Base-by-base conservation (phyloP, 352 stramenopile species). In the Blastocystis sp. region DNA sequence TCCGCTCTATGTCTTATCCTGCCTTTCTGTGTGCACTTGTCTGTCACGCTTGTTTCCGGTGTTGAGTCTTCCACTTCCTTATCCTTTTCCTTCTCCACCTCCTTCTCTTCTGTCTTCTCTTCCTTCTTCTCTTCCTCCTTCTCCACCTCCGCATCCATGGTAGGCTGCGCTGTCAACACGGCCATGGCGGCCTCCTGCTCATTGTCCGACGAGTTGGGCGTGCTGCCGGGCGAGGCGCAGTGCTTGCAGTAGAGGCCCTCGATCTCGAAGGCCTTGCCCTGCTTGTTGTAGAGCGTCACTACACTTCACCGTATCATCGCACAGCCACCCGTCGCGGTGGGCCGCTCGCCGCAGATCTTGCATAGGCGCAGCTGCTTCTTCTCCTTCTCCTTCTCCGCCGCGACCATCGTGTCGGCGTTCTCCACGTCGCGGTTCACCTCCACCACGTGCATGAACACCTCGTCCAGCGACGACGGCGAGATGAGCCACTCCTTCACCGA, bases 401-500 rank as follows among this genome's bases (percentile, higher is more conserved):
- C 23, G 10, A 64, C 2, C n/a, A 79, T 62, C 43, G n/a, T 23
- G 60, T 79, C 69, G n/a, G 69, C 69, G 14, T 79, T 62, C 56
- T 79, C 69, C 48, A 79, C 43, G 38, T 79, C 19, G 0, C 43
- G 41, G 56, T 79, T 79, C 43, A 23, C 3, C 56, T 79, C 69
- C 10, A 79, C 43, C 40, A 79, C 69, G 21, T 40, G 56, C 41
- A 79, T 62, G 40, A 79, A 79, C 69, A 79, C 69, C 40, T 79
- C 69, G 14, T 79, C 69, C 45, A 79, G 28, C 21, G 43, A 62
- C 21, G 38, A 61, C 28, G 69, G 69, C 56, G 38, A 61, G 56
- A 79, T 79, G 41, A 79, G 56, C 69, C 69, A 79, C 56, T 79
- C 69, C 56, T 79, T 79, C 40, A 48, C 60, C 28, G 40, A 79